Evolutionary conservation across 2,329 filamentous ascomycete species (phyloP), one percentile per base, ranked within the genome.

Genomic region (Alternaria ventricosa): DNA sequence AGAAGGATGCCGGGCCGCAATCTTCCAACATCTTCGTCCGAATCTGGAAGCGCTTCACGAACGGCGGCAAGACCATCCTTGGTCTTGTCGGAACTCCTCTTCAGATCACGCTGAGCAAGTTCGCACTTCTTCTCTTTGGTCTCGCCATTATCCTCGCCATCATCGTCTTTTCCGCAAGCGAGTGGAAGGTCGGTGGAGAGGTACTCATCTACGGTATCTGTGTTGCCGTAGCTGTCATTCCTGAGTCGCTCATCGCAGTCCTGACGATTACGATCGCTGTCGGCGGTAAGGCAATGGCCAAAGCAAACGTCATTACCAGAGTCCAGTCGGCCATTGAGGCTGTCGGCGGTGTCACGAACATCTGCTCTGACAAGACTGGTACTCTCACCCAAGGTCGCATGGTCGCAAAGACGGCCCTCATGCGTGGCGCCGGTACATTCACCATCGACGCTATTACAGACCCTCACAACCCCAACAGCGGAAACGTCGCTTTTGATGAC

Each of bases 31-130:
- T 72, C 49, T 51, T 72, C 13, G 66, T 64, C 45, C 71, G 68
- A 56, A 51, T 71, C 15, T 60, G 55, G 46, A 75, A 70, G 63
- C 77, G 72, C 49, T 76, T 79, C 75, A 71, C 72, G 54, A 79
- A 64, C 50, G 81, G 70, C 61, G 69, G 81, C 50, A 84, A 83
- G 74, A 79, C 79, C 15, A 82, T 92, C 73, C 82, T 92, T 9
- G 90, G 90, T 55, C 85, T 92, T 63, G 86, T 92, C 58, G 93
- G 93, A 54, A 97, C 94, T 1, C 94, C 94, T 1, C 84, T 97
- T 49, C 93, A 96, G 81, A 90, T 91, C 69, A 95, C 92, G 75
- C 85, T 97, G 55, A 93, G 91, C 82, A 93, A 94, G 80, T 90
- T 97, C 73, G 93, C 94, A 27, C 89, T 62, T 25, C 60, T 62